Conservation (phyloP, 2,329 filamentous ascomycete species). For the Stenocarpella maydis region DNA sequence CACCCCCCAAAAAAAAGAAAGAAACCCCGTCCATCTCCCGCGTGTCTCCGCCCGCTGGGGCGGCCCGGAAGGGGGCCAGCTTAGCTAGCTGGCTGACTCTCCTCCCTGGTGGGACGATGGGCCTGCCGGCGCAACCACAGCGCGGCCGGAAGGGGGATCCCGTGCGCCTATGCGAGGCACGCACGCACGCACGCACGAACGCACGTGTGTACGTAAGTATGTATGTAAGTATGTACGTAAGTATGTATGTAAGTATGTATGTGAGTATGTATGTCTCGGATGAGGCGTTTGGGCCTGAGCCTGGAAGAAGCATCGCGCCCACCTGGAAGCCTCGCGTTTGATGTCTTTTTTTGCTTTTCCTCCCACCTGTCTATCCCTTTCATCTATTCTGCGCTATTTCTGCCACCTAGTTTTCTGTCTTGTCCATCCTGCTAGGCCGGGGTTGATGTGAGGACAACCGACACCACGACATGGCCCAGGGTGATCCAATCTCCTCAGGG, state of each 20-base stretch:
- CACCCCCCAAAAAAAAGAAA: too few species aligned
- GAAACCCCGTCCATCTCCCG: not conserved
- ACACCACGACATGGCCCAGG: not conserved
- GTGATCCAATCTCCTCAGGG: not conserved
- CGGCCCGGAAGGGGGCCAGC: not conserved
- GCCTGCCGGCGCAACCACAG: not conserved
- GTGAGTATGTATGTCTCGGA: constrained; percentile 3
- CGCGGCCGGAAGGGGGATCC: not conserved
- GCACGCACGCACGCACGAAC: too few species aligned
- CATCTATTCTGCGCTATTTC: not conserved
- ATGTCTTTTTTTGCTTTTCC: not conserved
- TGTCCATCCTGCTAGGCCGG: too few species aligned
- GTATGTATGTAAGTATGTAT: too few species aligned
- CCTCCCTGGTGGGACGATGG: not conserved
- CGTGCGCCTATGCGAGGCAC: not conserved
- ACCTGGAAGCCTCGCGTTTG: not conserved
- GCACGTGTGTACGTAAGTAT: too few species aligned
- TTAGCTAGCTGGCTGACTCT: too few species aligned
- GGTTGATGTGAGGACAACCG: not conserved
- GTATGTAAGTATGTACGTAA: too few species aligned
- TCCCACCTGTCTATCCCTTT: not conserved
- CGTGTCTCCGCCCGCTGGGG: constrained; percentile 6
- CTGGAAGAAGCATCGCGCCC: not conserved
- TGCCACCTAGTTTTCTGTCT: too few species aligned
- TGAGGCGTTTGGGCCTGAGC: not conserved